Base-by-base conservation (phyloP, 768 basidiomycete genomes). In the Collybiopsis luxurians region DNA sequence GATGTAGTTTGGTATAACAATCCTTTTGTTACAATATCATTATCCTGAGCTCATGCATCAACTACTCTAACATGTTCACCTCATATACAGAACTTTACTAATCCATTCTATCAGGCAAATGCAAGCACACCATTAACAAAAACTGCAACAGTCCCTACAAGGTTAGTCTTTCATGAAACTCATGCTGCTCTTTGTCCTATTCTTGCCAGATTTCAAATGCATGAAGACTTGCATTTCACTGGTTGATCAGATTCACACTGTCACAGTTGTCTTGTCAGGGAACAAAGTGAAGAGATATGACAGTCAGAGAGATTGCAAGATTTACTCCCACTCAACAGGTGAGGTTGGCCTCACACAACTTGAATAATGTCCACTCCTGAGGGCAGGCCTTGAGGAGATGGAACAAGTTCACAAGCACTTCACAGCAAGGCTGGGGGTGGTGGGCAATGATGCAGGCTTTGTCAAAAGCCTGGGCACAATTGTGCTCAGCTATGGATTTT, bases 201-300 rank as follows among this genome's bases (percentile, higher is more conserved):
- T 30, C 44, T 64, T 4, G 47, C 30, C 27, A 55, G 56, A 15
- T 54, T 68, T 24, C 67, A 67, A 38, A 72, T 65, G 17, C 53
- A 59, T 26, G 69, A 70, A 17, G 58, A 72, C 23, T 60, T 72
- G 5, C 61, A 69, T n/a, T 9, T 52, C 52, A 3, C 53, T 69
- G 23, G 9, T 64, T n/a, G 46, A 54, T 12, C 54, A 57, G 17
- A 56, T 70, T 36, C 27, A 49, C 23, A 58, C 62, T 1, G 38
- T 68, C 15, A 27, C 7, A 23, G 7, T 31, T 27, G 15, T 48
- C 30, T 26, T 9, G 7, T 11, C 10, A 28, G 15, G 15, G 13
- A 26, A 9, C 43, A 21, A 7, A 21, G n/a, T 9, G 26, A 48
- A 4, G 30, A 23, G 10, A 21, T 9, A 21, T 11, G 19, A 21